phyloP scores from a whole-genome alignment of 208 protist species.

The Borovskyia barvae region DNA sequence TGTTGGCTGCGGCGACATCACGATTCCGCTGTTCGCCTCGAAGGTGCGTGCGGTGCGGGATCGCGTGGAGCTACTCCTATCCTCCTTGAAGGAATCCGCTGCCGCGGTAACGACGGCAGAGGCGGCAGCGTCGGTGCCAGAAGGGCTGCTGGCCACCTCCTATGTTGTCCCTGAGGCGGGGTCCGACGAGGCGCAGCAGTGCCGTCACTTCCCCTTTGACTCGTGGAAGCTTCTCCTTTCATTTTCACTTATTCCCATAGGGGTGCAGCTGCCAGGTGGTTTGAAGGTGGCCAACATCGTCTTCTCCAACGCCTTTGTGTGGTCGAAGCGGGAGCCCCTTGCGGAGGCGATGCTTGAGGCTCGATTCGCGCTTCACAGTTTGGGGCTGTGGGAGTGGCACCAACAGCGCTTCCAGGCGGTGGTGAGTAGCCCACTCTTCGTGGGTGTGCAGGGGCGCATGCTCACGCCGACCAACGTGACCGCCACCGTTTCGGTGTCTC shows the following conservation, averaged over 20 bases:
- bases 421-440: constrained; percentile 32
- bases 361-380: constrained; percentile 46
- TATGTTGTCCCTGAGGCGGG: constrained; percentile 17
- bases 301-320: constrained; percentile 46
- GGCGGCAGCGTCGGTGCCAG: not conserved
- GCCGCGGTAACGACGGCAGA: not conserved
- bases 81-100: not conserved
- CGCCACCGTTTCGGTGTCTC: constrained; percentile 29
- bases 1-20: constrained; percentile 27
- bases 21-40: constrained; percentile 14
- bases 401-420: constrained; percentile 32
- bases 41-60: constrained; percentile 13
- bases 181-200: not conserved
- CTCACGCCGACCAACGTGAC: constrained; percentile 9
- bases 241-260: constrained; percentile 46
- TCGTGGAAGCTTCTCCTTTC: constrained; percentile 54
- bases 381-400: constrained; percentile 46
- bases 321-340: constrained; percentile 35
- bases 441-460: constrained; percentile 31
- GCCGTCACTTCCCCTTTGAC: constrained; percentile 23
- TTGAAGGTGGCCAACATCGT: constrained; percentile 38
- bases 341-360: constrained; percentile 39
- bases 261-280: constrained; percentile 32
- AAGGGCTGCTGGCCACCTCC: not conserved
- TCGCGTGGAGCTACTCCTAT: constrained; percentile 22